Conservation (phyloP, 2,329 filamentous ascomycete genomes). For the Penicillium expansum region DNA sequence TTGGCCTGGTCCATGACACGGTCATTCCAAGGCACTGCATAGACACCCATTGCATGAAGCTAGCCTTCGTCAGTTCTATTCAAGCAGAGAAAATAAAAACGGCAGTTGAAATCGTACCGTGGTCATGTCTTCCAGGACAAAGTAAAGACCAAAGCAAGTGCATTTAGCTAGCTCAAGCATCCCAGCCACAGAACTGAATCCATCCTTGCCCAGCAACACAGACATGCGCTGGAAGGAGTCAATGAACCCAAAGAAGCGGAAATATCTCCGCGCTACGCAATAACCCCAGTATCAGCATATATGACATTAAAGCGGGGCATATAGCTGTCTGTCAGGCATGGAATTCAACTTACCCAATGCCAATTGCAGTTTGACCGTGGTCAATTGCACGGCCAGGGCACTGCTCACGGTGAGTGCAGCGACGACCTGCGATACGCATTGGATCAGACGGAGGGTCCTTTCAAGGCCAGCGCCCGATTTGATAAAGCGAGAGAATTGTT, state of each 20-base stretch:
- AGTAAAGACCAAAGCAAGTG: conserved; percentile 64
- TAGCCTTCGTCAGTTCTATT: conserved; percentile 13
- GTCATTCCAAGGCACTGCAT: conserved; percentile 43
- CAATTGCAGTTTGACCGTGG: conserved; percentile 41
- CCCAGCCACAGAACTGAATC: conserved; percentile 20
- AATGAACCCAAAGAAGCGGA: conserved; percentile 68
- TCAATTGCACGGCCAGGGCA: conserved; percentile 35
- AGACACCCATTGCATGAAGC: conserved; percentile 53
- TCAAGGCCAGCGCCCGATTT: conserved; percentile 37
- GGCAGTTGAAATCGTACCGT: conserved; percentile 49
- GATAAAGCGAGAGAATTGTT: conserved; percentile 35
- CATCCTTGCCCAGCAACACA: conserved; percentile 37
- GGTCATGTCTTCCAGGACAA: conserved; percentile 64
- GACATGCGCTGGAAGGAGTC: conserved; percentile 57
- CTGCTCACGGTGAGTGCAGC: conserved; percentile 27
- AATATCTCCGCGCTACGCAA: conserved; percentile 55
- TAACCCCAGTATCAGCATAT: conserved; percentile 6
- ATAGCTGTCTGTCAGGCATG: not conserved
- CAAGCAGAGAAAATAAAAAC: not conserved
- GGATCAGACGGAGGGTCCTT: conserved; percentile 40
- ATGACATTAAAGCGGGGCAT: not conserved
- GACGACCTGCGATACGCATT: conserved; percentile 37
- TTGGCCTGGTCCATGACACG: conserved; percentile 59
- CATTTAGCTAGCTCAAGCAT: conserved; percentile 56
- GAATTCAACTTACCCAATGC: conserved; percentile 39